phyloP scores from a whole-genome alignment of 306 rosid genomes.

The Cucurbita ficifolia region DNA sequence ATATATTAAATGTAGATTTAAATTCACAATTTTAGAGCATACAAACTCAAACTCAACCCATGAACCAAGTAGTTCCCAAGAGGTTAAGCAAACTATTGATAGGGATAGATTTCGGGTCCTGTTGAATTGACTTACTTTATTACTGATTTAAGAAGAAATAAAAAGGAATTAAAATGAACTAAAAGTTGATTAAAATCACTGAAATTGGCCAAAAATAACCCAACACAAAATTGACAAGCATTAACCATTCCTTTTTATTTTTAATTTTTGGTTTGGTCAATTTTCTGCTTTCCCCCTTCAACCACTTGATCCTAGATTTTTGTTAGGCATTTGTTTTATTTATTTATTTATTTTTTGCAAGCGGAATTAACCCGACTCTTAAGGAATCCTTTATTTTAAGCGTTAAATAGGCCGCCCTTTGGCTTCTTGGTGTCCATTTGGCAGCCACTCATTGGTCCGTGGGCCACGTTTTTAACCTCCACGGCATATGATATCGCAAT shows the following conservation, averaged over 20 bases:
- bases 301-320: neutral
- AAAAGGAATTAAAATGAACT: neutral
- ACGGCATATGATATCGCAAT: neutral
- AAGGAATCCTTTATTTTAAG: neutral
- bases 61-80: neutral
- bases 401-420: slow-evolving; percentile 18
- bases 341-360: too few relatives aligned
- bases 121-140: neutral
- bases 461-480: neutral
- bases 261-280: neutral
- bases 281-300: neutral
- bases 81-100: neutral
- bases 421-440: slow-evolving; percentile 16
- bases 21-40: neutral
- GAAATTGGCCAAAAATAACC: neutral
- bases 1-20: too few relatives aligned
- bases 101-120: neutral
- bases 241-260: neutral
- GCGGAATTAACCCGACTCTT: neutral
- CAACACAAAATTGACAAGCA: neutral
- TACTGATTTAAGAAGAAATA: neutral
- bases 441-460: slow-evolving; percentile 2
- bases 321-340: neutral
- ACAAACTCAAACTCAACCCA: neutral
- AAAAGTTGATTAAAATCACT: neutral